phyloP scores from a whole-genome alignment of 345 rosid species.

The Hibiscus trionum region DNA sequence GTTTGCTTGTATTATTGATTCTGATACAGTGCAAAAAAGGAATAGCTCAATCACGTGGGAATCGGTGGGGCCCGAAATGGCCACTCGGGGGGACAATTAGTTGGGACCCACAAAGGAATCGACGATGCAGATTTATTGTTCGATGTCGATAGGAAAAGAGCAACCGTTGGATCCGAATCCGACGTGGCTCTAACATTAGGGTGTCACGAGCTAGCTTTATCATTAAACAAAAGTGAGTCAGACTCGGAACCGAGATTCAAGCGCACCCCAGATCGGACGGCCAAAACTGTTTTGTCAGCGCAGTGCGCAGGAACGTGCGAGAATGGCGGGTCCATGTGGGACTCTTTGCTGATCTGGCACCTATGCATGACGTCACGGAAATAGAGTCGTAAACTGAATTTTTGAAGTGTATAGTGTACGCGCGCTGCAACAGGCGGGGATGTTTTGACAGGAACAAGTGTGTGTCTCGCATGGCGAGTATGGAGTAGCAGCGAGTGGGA shows the following conservation, averaged over 20 bases:
- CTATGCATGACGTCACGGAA: not conserved
- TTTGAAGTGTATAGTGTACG: not conserved
- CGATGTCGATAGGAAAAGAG: no score
- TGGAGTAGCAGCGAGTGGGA: not conserved
- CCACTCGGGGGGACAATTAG: not conserved
- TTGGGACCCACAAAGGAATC: not conserved
- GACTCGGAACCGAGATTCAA: constrained; percentile 17
- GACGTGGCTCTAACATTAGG: constrained; percentile 17
- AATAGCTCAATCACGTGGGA: not conserved
- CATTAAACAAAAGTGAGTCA: constrained; percentile 2
- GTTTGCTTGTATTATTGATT: not conserved
- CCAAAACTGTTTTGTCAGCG: not conserved
- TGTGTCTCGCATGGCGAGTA: not conserved
- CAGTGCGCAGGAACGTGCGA: not conserved
- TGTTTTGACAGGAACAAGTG: not conserved
- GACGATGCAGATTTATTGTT: not conserved
- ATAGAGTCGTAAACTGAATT: not conserved
- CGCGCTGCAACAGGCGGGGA: not conserved
- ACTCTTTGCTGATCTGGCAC: not conserved
- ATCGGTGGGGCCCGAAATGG: not conserved
- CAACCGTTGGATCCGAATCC: constrained; percentile 23
- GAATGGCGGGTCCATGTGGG: not conserved
- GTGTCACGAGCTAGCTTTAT: not conserved
- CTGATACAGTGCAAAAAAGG: not conserved
- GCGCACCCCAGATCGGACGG: constrained; percentile 19